Evolutionary conservation across 2,329 filamentous ascomycete species (phyloP).

Genomic region (Alternaria triticina): DNA sequence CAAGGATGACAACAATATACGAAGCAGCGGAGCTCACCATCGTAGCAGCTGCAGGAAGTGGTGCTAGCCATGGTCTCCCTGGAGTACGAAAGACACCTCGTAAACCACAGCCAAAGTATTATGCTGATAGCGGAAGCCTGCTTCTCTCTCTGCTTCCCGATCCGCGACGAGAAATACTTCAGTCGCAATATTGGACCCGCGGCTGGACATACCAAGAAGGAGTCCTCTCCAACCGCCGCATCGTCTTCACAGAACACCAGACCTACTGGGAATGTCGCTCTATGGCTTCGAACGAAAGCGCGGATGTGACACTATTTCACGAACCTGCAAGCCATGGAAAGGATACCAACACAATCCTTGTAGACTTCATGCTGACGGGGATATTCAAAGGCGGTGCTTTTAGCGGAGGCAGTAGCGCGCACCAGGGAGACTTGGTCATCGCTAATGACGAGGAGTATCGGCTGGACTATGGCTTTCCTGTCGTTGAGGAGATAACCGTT

Average conservation of each 20-base stretch:
- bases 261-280: constrained; percentile 14
- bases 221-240: constrained; percentile 10
- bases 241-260: constrained; percentile 19
- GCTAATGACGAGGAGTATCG: constrained; percentile 6
- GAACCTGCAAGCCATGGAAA: neutral
- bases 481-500: neutral
- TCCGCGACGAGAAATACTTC: constrained; percentile 4
- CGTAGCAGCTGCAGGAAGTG: constrained; percentile 12
- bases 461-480: constrained; percentile 17
- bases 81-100: constrained; percentile 7
- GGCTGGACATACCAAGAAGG: constrained; percentile 23
- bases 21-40: constrained; percentile 15
- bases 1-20: constrained; percentile 20
- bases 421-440: constrained; percentile 8
- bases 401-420: constrained; percentile 5
- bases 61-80: constrained; percentile 11
- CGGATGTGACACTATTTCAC: constrained; percentile 1
- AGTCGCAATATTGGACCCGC: constrained; percentile 6
- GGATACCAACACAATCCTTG: neutral
- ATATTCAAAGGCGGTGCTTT: constrained; percentile 17
- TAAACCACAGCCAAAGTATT: constrained; percentile 10
- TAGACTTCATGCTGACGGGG: constrained; percentile 15
- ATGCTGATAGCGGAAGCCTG: constrained; percentile 6
- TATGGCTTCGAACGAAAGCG: constrained; percentile 11
- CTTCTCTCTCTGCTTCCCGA: constrained; percentile 13